Evolutionary conservation across 495 filamentous ascomycete species (phyloP).

Genomic region (Neurospora sp.): DNA sequence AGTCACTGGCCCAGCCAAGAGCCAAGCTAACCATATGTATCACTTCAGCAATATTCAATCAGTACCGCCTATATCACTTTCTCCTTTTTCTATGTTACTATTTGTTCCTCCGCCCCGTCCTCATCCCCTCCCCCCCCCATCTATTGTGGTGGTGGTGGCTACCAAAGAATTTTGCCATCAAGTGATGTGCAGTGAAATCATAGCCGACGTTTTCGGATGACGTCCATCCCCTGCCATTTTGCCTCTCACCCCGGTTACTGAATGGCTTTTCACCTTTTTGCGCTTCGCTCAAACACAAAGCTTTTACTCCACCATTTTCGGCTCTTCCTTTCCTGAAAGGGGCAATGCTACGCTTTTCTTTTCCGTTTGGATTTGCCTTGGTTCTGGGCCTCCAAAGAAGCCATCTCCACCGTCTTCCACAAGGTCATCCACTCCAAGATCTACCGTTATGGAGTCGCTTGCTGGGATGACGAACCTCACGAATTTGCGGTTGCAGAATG

Average conservation of each 20-base stretch:
- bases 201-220: background rate
- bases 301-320: background rate
- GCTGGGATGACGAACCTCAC: background rate
- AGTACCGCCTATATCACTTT: background rate
- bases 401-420: background rate
- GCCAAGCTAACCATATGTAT: background rate
- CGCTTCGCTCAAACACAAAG: background rate
- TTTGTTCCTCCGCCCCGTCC: background rate
- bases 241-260: background rate
- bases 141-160: background rate
- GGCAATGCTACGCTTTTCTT: background rate
- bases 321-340: background rate
- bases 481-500: background rate
- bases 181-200: background rate
- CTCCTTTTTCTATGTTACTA: background rate
- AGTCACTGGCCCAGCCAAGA: background rate
- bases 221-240: background rate
- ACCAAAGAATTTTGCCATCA: background rate
- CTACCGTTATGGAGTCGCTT: background rate
- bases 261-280: background rate
- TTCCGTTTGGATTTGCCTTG: background rate
- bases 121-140: background rate
- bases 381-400: background rate
- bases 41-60: background rate
- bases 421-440: background rate